Evolutionary conservation across 352 stramenopile genomes (phyloP), one percentile per base, ranked within the genome.

Genomic region (Aphanomyces cochlioides): DNA sequence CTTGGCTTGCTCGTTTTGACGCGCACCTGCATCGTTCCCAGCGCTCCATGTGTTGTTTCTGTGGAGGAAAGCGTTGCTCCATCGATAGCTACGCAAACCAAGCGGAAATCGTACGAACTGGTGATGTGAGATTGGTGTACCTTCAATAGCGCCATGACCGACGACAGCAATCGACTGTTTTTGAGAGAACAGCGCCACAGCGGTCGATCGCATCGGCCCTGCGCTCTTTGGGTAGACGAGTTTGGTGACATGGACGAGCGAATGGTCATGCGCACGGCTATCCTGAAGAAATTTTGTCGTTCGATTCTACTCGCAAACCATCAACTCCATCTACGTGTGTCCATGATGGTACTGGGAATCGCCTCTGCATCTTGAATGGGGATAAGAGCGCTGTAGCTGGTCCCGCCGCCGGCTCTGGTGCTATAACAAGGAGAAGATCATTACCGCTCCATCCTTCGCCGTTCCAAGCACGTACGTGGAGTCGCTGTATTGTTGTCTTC

Each of bases 201-300:
- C 28, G 28, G 54, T 36, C 50, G 50, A 13, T 37, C 43, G 39
- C 1, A 37, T 61, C 19, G 54, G 54, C 5, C 54, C 54, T 8
- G 54, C 54, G 54, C 54, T 61, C 54, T 61, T 61, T 17, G 54
- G 54, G 3, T 61, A 61, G 17, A 61, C 54, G 15, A 61, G 28
- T 41, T 61, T 61, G 5, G 54, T 61, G 6, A 61, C 54, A 17
- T 61, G 54, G 28, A 61, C 43, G 15, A 61, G 43, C 21, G 13
- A 40, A 37, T 61, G 43, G 28, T 39, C 54, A n/a, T 61, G 54
- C 54, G n/a, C n/a, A 37, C 37, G 17, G 28, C 15, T 37, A 37
- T 61, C 54, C 10, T 61, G 43, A 5, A n/a, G 13, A 37, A 61
- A 61, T 37, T 61, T 61, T 7, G 54, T 61, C 54, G n/a, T n/a